A percentile compares a stretch with the other conserved stretches of the same genome.
Conservation (phyloP, 805 yeast genomes). For the Schizosaccharomyces pombe region DNA sequence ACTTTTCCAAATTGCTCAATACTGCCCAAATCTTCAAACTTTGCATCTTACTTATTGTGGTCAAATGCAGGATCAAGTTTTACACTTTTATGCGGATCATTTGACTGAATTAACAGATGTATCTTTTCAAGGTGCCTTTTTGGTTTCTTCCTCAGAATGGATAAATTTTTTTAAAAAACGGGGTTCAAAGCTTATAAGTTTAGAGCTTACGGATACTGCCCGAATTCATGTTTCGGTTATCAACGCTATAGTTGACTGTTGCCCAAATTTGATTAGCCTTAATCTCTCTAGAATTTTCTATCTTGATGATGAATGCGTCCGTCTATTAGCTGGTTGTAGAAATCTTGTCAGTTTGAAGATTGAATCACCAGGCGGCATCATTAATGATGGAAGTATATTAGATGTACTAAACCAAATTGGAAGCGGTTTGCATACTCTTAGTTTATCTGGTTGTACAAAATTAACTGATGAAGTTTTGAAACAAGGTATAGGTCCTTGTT, state of each 20-base stretch:
- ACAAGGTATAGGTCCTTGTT: slow-evolving; percentile 36
- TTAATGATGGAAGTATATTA: slow-evolving; percentile 22
- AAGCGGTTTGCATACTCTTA: slow-evolving; percentile 29
- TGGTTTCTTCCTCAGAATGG: slow-evolving; percentile 62
- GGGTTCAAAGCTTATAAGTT: slow-evolving; percentile 29
- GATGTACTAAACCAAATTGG: slow-evolving; percentile 32
- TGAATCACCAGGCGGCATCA: slow-evolving; percentile 32
- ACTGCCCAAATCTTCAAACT: slow-evolving; percentile 46
- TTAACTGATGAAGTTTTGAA: slow-evolving; percentile 35
- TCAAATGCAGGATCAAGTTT: slow-evolving; percentile 54
- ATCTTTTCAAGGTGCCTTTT: slow-evolving; percentile 71
- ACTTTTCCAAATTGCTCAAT: slow-evolving; percentile 45
- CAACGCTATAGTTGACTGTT: slow-evolving; percentile 33
- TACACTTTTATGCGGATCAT: slow-evolving; percentile 38
- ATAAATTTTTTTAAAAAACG: slow-evolving; percentile 38
- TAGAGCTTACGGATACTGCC: slow-evolving; percentile 62
- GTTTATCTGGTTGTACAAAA: slow-evolving; percentile 48
- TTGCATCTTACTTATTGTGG: slow-evolving; percentile 81
- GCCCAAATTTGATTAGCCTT: slow-evolving; percentile 31
- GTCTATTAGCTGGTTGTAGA: slow-evolving; percentile 29
- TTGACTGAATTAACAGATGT: slow-evolving; percentile 31
- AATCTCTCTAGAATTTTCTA: slow-evolving; percentile 53
- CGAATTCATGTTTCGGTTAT: slow-evolving; percentile 50
- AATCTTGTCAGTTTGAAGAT: slow-evolving; percentile 27
- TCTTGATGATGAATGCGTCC: slow-evolving; percentile 35